A percentile compares a stretch with the other conserved stretches of the same genome.
Evolutionary conservation across 306 rosid genomes (phyloP).

Genomic region (Prunus salicina): DNA sequence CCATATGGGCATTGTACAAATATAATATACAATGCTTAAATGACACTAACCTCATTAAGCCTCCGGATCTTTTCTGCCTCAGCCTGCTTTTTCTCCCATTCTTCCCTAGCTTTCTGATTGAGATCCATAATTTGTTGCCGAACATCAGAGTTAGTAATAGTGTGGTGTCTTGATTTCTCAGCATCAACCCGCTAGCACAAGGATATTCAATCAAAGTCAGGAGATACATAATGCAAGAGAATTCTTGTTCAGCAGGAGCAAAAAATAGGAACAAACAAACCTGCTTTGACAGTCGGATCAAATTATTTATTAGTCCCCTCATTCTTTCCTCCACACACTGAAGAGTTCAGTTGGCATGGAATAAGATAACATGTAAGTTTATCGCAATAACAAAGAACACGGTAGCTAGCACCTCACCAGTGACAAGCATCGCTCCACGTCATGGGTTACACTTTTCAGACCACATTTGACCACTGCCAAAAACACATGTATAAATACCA

Average conservation of each 20-base stretch:
- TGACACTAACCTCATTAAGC: conserved; percentile 54
- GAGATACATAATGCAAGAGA: conserved; percentile 19
- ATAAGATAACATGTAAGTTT: conserved; percentile 22
- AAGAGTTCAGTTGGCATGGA: conserved; percentile 27
- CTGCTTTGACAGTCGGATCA: conserved; percentile 82
- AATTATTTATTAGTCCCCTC: conserved; percentile 69
- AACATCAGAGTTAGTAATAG: conserved; percentile 62
- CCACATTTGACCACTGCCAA: conserved; percentile 71
- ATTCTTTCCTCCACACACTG: conserved; percentile 92
- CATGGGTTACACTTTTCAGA: conserved; percentile 52
- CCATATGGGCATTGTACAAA: not conserved
- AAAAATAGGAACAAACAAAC: conserved; percentile 35
- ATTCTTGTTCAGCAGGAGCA: conserved; percentile 9
- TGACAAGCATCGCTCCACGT: conserved; percentile 81
- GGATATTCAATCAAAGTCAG: conserved; percentile 28
- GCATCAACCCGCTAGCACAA: conserved; percentile 56
- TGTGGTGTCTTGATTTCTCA: conserved; percentile 68
- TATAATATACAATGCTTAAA: conserved; percentile 7
- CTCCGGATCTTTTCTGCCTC: conserved; percentile 57
- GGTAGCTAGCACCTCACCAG: conserved; percentile 55
- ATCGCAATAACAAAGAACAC: conserved; percentile 15
- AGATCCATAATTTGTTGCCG: conserved; percentile 57
- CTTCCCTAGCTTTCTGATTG: conserved; percentile 67
- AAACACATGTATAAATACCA: conserved; percentile 20
- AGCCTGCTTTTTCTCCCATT: conserved; percentile 65